A percentile compares a stretch with the other conserved stretches of the same genome.
These are phyloP conservation scores for Kwoniella newhampshirensis DNA, from an alignment of 768 basidiomycete genomes.

Conservation along the genomic window DNA sequence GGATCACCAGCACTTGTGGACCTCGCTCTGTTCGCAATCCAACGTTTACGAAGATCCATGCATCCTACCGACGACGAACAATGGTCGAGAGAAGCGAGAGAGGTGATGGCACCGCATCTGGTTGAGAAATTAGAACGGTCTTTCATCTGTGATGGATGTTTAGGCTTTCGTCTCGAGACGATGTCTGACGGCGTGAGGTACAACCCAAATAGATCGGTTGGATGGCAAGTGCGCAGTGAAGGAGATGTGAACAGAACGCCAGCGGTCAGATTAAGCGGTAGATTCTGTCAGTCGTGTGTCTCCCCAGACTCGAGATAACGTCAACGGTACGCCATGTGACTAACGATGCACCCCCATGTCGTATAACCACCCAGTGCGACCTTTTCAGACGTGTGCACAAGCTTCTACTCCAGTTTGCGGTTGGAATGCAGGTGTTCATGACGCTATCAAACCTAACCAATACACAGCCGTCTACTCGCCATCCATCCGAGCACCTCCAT, in stretches of 20 bases:
- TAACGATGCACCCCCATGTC: too few species aligned
- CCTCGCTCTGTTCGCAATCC: background rate
- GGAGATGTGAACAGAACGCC: background rate
- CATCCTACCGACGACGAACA: background rate
- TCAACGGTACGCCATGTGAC: too few species aligned
- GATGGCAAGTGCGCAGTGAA: background rate
- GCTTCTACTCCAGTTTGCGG: too few species aligned
- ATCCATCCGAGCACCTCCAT: constrained; percentile 7
- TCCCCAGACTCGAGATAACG: background rate
- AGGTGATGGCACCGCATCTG: background rate
- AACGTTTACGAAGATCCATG: background rate
- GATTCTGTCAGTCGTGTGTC: background rate
- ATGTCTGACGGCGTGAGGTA: background rate
- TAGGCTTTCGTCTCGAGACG: background rate
- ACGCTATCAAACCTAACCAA: constrained; percentile 5
- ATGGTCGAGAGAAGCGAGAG: background rate
- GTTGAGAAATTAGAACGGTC: background rate
- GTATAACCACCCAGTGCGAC: too few species aligned
- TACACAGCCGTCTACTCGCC: constrained; percentile 4
- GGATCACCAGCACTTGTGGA: background rate
- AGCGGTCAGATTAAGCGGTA: background rate
- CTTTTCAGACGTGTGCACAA: too few species aligned
- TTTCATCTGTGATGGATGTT: constrained; percentile 1
- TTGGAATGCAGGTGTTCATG: constrained; percentile 2
- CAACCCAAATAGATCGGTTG: background rate